Percentiles rank a stretch among this genome's conserved stretches.
Conservation (phyloP, 2,329 filamentous ascomycete species). For the Colletotrichum siamense region DNA sequence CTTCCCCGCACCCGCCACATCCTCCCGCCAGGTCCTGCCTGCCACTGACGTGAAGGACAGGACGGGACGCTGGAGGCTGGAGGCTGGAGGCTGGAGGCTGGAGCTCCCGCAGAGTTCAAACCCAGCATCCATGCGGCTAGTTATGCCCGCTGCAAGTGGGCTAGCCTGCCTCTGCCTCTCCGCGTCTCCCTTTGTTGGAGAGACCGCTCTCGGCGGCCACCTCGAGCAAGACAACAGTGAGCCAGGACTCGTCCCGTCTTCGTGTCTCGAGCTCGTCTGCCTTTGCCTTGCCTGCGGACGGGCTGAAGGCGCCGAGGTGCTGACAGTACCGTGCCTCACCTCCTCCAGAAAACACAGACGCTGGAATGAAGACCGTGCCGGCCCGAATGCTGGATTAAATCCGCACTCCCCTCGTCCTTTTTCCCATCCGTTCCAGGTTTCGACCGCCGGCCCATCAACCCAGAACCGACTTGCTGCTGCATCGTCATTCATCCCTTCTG, state of each 20-base stretch:
- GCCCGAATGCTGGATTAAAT: neutral
- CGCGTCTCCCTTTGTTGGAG: neutral
- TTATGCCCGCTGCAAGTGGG: neutral
- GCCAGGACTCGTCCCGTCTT: neutral
- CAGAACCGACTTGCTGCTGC: neutral
- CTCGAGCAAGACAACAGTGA: neutral
- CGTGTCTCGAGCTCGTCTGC: neutral
- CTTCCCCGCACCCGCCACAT: conserved; percentile 8
- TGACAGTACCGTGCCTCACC: neutral
- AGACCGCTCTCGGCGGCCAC: neutral
- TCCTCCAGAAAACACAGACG: neutral
- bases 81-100: neutral
- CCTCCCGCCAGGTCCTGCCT: neutral
- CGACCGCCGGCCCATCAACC: neutral
- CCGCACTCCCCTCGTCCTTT: neutral
- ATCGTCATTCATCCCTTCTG: neutral
- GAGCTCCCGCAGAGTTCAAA: neutral
- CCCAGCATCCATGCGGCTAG: neutral
- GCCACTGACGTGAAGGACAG: neutral
- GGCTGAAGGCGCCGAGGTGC: neutral
- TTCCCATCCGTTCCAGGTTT: neutral
- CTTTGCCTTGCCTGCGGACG: neutral
- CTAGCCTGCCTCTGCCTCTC: neutral
- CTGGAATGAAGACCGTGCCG: neutral
- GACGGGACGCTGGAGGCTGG: neutral